Base-by-base conservation (phyloP, 2,329 filamentous ascomycete genomes). In the Cladosporium phlei region DNA sequence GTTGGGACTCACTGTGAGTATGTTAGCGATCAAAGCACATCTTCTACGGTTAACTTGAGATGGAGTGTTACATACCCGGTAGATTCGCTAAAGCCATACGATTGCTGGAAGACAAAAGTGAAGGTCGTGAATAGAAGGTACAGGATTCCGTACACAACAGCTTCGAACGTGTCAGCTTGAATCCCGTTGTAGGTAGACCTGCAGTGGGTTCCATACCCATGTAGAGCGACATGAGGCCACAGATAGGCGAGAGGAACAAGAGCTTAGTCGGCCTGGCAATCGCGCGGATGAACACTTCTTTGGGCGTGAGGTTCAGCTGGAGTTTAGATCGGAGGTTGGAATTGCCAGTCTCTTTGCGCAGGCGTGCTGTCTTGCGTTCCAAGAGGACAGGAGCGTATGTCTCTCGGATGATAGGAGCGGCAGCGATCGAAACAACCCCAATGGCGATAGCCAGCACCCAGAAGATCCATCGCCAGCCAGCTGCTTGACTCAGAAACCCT, bases 111-210 rank as follows among this genome's bases (percentile, higher is more conserved):
- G 21, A 70, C 73, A 58, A 75, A 74, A 8, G 70, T 68, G 51
- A 75, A 73, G 48, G 71, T 70, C n/a, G 69, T 74, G 6, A 77
- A 63, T 68, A 77, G 77, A 35, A 77, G 66, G 66, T 77, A 78
- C 29, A 50, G 38, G 39, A 69, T 67, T 6, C 68, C 71, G 52
- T 75, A 76, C 28, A 70, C 63, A 30, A 76, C 51, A 3, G 72
- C 68, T n/a, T n/a, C n/a, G n/a, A n/a, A n/a, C n/a, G n/a, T 47
- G 71, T 66, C n/a, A n/a, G n/a, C n/a, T n/a, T n/a, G 59, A 74
- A 76, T 19, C n/a, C 17, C 25, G 38, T 16, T 12, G 11, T 6
- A 8, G 37, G 70, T 65, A 63, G 11, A 65, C 55, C 2, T 64
- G 28, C 5, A 50, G 2, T 51, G 50, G n/a, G n/a, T n/a, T n/a